Evolutionary conservation across 202 grass and related monocot genomes (phyloP).

Genomic region (Schoenoplectus tabernaemontani): DNA sequence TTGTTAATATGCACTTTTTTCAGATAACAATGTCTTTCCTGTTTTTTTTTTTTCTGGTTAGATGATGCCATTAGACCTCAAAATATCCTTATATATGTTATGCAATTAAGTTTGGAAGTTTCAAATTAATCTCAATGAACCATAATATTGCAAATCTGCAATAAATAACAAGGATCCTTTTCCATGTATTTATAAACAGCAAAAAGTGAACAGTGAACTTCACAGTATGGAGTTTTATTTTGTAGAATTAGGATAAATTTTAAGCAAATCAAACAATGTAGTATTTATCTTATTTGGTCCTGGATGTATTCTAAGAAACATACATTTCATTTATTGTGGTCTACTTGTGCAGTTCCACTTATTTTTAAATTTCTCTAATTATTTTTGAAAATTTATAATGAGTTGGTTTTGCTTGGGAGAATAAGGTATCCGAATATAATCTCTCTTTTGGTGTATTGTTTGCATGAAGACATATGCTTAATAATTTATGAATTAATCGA

Average conservation of each 20-base stretch:
- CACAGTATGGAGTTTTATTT: neutral
- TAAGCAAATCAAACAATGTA: neutral
- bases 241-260: neutral
- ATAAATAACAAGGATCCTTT: no score
- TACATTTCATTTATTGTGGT: neutral
- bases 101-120: no score
- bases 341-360: neutral
- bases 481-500: conserved; percentile 88
- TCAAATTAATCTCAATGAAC: no score
- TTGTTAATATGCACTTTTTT: neutral
- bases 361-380: conserved; percentile 2
- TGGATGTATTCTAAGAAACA: neutral
- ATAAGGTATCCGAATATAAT: conserved; percentile 85
- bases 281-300: neutral
- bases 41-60: no score
- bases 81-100: no score
- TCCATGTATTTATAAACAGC: no score
- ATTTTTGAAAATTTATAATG: conserved; percentile 49
- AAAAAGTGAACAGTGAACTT: neutral
- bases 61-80: no score
- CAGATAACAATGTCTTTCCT: conserved; percentile 61
- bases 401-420: conserved; percentile 71
- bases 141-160: no score
- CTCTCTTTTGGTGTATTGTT: conserved; percentile 74
- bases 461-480: conserved; percentile 48